Evolutionary conservation across 805 yeast species (phyloP).

Genomic region (Yamadazyma ubonensis): DNA sequence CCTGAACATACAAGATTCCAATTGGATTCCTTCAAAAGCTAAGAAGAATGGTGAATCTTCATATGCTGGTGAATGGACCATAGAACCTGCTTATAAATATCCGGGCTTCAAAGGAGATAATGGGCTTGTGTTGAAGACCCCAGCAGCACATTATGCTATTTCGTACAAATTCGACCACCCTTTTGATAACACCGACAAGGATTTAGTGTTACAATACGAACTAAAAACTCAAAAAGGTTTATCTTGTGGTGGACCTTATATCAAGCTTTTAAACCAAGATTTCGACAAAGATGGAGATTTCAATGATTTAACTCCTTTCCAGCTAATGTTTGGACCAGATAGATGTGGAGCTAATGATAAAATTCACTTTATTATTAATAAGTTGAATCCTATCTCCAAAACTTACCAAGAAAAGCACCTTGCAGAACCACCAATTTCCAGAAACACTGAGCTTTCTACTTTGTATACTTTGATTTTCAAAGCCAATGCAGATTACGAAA

Average conservation of each 20-base stretch:
- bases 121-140: constrained; percentile 73
- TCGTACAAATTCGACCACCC: constrained; percentile 57
- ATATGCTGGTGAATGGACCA: constrained; percentile 73
- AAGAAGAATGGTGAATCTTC: constrained; percentile 52
- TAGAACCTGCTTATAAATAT: constrained; percentile 51
- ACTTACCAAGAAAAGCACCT: constrained; percentile 69
- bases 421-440: constrained; percentile 64
- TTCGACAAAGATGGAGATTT: constrained; percentile 42
- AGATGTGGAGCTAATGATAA: constrained; percentile 79
- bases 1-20: constrained; percentile 23
- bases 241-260: constrained; percentile 86
- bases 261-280: constrained; percentile 60
- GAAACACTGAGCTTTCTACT: constrained; percentile 53
- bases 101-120: constrained; percentile 65
- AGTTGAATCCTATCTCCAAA: constrained; percentile 54
- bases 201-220: constrained; percentile 86
- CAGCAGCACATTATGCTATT: constrained; percentile 82
- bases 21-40: constrained; percentile 55
- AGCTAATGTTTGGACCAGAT: constrained; percentile 94
- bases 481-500: constrained; percentile 67
- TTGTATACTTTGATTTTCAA: constrained; percentile 76
- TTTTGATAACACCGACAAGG: constrained; percentile 58
- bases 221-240: constrained; percentile 78
- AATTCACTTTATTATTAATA: constrained; percentile 71
- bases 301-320: constrained; percentile 67